Conservation (phyloP, 352 stramenopile species). For the Globisporangium spinosum region DNA sequence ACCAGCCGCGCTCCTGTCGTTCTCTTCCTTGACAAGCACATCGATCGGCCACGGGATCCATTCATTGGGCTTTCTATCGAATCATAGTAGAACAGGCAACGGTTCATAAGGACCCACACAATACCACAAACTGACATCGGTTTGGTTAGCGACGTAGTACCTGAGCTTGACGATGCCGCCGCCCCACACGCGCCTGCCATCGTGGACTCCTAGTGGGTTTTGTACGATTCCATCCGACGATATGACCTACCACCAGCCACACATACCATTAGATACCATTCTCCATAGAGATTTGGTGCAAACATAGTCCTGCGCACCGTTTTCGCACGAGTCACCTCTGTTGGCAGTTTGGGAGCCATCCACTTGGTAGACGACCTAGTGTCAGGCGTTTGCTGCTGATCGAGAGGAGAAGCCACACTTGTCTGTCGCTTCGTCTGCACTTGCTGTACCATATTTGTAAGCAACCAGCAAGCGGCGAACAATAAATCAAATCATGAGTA, state of each 20-base stretch:
- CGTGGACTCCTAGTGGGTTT: conserved; percentile 44
- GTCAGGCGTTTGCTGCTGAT: background rate
- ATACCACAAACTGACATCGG: no score
- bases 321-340: conserved; percentile 4
- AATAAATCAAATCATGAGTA: background rate
- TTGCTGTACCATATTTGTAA: background rate
- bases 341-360: conserved; percentile 8
- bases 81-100: background rate
- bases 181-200: conserved; percentile 58
- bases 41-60: conserved; percentile 62
- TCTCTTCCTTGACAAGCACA: conserved; percentile 44
- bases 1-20: conserved; percentile 12
- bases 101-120: background rate
- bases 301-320: conserved; percentile 7
- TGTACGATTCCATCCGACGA: conserved; percentile 44
- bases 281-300: background rate
- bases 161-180: conserved; percentile 55
- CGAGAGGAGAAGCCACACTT: background rate
- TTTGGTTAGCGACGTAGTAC: conserved; percentile 18
- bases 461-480: background rate
- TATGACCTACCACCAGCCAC: conserved; percentile 17
- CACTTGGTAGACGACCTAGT: no score
- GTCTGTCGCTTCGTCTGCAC: conserved; percentile 2
- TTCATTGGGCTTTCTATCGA: conserved; percentile 29
- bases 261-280: background rate